Conservation (phyloP, 108 stramenopile species). For the Nitzschia inconspicua region DNA sequence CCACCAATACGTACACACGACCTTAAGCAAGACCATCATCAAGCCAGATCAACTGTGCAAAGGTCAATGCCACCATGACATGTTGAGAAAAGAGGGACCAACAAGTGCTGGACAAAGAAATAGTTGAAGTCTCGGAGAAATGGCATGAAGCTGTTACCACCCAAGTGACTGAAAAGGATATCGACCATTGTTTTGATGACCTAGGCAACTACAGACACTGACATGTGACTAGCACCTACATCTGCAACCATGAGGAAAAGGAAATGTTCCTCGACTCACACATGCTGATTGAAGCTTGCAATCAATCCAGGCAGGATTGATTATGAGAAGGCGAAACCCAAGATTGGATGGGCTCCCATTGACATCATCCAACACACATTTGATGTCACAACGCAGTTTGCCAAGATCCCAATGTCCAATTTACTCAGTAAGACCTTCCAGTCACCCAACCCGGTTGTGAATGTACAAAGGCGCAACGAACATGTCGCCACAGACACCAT, state of each 20-base stretch:
- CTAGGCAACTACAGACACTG: too few relatives aligned
- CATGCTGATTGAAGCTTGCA: too few relatives aligned
- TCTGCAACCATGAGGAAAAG: too few relatives aligned
- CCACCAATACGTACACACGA: constrained; percentile 26
- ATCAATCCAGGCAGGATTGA: neutral
- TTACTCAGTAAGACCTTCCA: neutral
- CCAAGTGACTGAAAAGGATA: too few relatives aligned
- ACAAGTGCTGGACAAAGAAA: neutral
- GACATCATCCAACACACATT: constrained; percentile 14
- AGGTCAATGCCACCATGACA: constrained; percentile 4
- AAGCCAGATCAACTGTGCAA: constrained; percentile 17
- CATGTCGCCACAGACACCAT: constrained; percentile 26
- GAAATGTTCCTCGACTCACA: too few relatives aligned
- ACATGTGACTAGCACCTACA: too few relatives aligned
- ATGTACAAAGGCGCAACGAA: constrained; percentile 20
- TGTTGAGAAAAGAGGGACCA: constrained; percentile 27
- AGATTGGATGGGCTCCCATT: constrained; percentile 3
- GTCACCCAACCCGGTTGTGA: constrained; percentile 15
- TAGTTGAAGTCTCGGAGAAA: too few relatives aligned
- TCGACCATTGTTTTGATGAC: too few relatives aligned
- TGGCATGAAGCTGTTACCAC: too few relatives aligned
- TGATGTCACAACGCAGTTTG: constrained; percentile 26
- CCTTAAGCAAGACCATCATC: constrained; percentile 23
- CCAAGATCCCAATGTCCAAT: neutral
- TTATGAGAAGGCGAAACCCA: constrained; percentile 12